Conservation (phyloP, 2,329 filamentous ascomycete species). For the Xylariaceae sp. region DNA sequence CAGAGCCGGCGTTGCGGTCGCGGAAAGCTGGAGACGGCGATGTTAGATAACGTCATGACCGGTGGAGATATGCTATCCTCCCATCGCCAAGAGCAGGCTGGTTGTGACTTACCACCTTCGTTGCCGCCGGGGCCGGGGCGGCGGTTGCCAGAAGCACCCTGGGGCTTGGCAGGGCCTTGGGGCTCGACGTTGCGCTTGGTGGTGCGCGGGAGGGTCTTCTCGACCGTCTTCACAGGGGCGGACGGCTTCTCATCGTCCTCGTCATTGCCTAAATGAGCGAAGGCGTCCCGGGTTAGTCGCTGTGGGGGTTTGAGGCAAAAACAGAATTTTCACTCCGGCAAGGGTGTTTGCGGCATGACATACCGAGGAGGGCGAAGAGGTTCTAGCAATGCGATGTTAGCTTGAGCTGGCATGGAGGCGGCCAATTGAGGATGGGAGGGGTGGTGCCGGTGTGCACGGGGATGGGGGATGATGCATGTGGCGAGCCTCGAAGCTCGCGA, state of each 20-base stretch:
- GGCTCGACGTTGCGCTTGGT: constrained; percentile 81
- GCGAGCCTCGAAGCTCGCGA: not conserved
- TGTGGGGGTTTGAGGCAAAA: constrained; percentile 6
- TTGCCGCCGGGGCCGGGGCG: constrained; percentile 64
- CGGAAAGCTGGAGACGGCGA: constrained; percentile 63
- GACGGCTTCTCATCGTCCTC: constrained; percentile 67
- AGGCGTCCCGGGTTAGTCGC: constrained; percentile 25
- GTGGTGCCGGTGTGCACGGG: not conserved
- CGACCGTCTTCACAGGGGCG: constrained; percentile 80
- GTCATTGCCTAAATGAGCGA: constrained; percentile 51
- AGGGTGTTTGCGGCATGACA: constrained; percentile 31
- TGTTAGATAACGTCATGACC: not conserved
- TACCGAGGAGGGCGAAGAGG: constrained; percentile 98
- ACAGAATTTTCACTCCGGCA: constrained; percentile 24
- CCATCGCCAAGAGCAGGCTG: constrained; percentile 9
- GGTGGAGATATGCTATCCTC: constrained; percentile 1
- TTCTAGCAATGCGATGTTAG: constrained; percentile 56
- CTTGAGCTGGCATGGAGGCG: constrained; percentile 6
- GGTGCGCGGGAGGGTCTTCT: constrained; percentile 71
- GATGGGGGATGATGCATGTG: not conserved
- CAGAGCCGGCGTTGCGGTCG: constrained; percentile 75
- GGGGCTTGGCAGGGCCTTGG: constrained; percentile 55
- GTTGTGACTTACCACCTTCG: constrained; percentile 70
- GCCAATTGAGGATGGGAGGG: constrained; percentile 9
- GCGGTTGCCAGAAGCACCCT: constrained; percentile 39